Base-by-base conservation (phyloP, 2,329 filamentous ascomycete species). In the Exophiala phaeomuriformis region DNA sequence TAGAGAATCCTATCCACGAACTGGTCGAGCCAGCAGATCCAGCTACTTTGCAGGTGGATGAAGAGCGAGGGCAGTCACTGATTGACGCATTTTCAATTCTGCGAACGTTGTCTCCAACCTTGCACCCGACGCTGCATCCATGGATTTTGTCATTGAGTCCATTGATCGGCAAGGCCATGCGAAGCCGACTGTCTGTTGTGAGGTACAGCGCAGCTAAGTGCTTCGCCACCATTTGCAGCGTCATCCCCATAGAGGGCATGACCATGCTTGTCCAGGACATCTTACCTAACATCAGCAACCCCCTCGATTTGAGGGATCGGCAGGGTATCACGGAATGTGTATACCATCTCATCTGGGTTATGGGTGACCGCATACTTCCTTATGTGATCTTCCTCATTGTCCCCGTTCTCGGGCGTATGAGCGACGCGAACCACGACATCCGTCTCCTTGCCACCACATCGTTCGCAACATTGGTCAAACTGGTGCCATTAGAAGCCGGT, bases 361-460 rank as follows among this genome's bases (percentile, higher is more conserved):
- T 98, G 93, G 93, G 95, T 58, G 93, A 97, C 67, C 81, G 82
- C 36, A 98, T 98, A 53, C 73, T 98, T 31, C 93, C 94, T 2
- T 98, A 98, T 65, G 93, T 98, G 59, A 96, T 98, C 64, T 98
- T 98, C 81, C 81, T 98, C 61, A 94, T 98, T 55, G 94, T 97
- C 8, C 93, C 93, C 9, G 93, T 98, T 3, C 79, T 98, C 47
- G 93, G 93, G 50, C 85, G 93, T 42, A 98, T 98, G 93, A 97
- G 93, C 67, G 93, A 98, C 68, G 95, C 91, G 0, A 91, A 98
- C 67, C 91, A 94, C 60, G 93, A 97, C 66, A 87, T 98, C 50
- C 85, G 93, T 50, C 79, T 97, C 4, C 86, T 98, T 51, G 90
- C 93, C 3, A 98, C 93, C 0, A 98, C 93, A 0, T 94, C 93